phyloP scores from a whole-genome alignment of 352 stramenopile genomes.

The Lagenidium sp. region DNA sequence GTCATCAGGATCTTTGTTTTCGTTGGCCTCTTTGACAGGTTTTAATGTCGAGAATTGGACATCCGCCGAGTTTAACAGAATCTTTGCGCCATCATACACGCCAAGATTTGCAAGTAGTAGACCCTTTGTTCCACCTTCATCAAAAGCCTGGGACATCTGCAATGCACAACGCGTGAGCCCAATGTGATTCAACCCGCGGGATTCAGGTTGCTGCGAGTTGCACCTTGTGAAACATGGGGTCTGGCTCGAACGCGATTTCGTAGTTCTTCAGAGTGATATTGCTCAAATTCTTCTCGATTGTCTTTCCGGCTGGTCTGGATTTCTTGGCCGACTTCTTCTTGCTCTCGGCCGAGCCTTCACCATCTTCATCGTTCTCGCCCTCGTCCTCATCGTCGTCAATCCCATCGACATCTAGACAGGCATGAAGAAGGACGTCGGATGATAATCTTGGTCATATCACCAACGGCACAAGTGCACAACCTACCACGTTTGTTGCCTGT shows the following conservation, averaged over 20 bases:
- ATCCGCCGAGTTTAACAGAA: slow-evolving; percentile 73
- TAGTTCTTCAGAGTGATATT: slow-evolving; percentile 85
- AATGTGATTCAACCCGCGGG: no score
- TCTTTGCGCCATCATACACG: slow-evolving; percentile 84
- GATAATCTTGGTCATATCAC: background rate
- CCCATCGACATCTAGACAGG: no score
- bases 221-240: slow-evolving; percentile 88
- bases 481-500: slow-evolving; percentile 46
- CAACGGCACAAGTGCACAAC: no score
- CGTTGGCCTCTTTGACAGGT: slow-evolving; percentile 13
- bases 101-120: slow-evolving; percentile 91
- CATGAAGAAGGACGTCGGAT: no score
- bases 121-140: slow-evolving; percentile 87
- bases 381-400: slow-evolving; percentile 8
- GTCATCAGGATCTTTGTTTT: slow-evolving; percentile 3
- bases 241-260: slow-evolving; percentile 82
- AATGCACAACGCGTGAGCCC: background rate
- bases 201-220: background rate
- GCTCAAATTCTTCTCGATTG: slow-evolving; percentile 84
- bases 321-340: slow-evolving; percentile 13
- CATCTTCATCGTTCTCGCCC: slow-evolving; percentile 19
- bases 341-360: slow-evolving; percentile 11
- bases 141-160: slow-evolving; percentile 87
- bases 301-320: slow-evolving; percentile 41
- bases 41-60: slow-evolving; percentile 56